Base-by-base conservation (phyloP, 148 eudicot species). In the Vaccinium corymbosum region DNA sequence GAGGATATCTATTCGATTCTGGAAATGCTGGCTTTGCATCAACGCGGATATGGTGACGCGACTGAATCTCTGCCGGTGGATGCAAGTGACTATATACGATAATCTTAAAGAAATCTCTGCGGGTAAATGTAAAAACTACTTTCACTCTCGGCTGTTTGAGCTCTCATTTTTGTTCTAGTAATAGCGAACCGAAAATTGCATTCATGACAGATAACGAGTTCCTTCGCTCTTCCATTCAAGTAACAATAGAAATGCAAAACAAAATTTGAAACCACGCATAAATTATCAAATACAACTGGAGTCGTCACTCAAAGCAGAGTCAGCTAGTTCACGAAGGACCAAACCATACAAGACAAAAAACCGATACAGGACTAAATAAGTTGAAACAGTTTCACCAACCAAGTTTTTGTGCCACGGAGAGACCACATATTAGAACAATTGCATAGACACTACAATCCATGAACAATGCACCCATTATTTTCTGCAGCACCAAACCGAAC, bases 391-490 rank as follows among this genome's bases (percentile, higher is more conserved):
- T 75, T 82, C 56, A 72, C 77, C 82, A 83, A 50, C 83, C 85
- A 61, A 86, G 56, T 73, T 80, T 89, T 25, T 85, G 86, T 29
- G 87, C 92, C 86, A 89, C 59, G 1, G 92, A 87, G 78, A 92
- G 86, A 80, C 94, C 92, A 70, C 92, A 91, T 50, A 95, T 78
- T 50, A 94, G 87, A 81, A 90, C 88, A 9, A 91, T 57, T 8
- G 92, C 89, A 81, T 94, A 95, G 32, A 95, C 87, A 74, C 92
- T 87, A 86, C 89, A 90, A 80, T 95, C 98, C 89, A 92, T 84
- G 84, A 93, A 93, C 71, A 95, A 46, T 17, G 94, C 89, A 66
- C 89, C 86, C 62, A 80, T 8, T n/a, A 92, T 80, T n/a, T 85
- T 92, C 89, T 92, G 91, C 88, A 94, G 76, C 85, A 92, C 83